Conservation (phyloP, 2,329 filamentous ascomycete species). For the Curvularia eragrostidis region DNA sequence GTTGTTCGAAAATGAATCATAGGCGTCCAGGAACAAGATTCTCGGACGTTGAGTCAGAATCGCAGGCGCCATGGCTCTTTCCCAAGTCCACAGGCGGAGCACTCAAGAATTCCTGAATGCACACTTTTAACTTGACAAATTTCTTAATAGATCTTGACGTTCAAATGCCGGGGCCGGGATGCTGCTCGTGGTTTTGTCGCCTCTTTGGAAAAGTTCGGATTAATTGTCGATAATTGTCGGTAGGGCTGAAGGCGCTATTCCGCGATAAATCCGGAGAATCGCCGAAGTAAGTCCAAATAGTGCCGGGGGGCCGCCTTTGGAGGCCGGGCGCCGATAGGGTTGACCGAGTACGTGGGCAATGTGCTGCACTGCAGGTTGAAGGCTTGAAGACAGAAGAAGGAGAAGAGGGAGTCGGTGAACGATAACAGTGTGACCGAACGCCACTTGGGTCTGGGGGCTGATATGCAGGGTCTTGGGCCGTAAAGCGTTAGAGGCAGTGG, state of each 20-base stretch:
- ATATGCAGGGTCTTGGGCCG: slow-evolving; percentile 25
- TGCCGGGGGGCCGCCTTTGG: neutral
- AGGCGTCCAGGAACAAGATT: slow-evolving; percentile 91
- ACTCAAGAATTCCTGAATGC: neutral
- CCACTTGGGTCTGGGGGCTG: slow-evolving; percentile 9
- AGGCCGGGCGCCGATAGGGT: neutral
- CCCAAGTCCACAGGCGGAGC: neutral
- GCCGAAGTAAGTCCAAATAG: slow-evolving; percentile 12
- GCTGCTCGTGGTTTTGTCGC: slow-evolving; percentile 5
- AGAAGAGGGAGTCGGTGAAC: slow-evolving; percentile 10
- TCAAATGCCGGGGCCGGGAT: neutral
- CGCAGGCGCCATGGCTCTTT: slow-evolving; percentile 38
- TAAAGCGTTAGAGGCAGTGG: slow-evolving; percentile 15
- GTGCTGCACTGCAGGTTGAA: neutral
- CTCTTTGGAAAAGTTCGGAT: slow-evolving; percentile 20
- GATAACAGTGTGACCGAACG: slow-evolving; percentile 17
- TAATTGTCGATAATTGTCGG: slow-evolving; percentile 1
- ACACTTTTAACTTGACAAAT: no score
- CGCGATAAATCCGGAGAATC: slow-evolving; percentile 20
- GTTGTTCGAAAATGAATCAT: slow-evolving; percentile 97
- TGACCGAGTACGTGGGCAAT: neutral
- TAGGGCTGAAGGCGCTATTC: slow-evolving; percentile 23
- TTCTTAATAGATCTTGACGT: neutral
- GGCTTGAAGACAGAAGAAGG: neutral
- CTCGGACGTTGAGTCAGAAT: slow-evolving; percentile 42